Percentiles rank a stretch among this genome's conserved stretches.
These are phyloP conservation scores for Candida hispaniensis DNA, from an alignment of 805 yeast species.

Conservation along the genomic window DNA sequence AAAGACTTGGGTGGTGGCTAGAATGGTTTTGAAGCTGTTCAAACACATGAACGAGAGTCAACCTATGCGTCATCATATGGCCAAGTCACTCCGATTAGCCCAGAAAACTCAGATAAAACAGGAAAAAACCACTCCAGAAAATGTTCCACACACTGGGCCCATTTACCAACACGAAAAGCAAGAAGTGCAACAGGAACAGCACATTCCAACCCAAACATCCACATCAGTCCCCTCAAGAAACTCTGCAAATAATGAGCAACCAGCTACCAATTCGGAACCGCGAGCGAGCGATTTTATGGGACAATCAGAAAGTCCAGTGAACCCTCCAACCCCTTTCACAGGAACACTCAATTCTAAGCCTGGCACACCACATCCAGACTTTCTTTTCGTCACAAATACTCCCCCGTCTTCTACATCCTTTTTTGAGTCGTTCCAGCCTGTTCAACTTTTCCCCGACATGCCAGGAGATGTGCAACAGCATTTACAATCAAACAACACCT, in stretches of 20 bases:
- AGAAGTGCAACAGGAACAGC: slow-evolving; percentile 2
- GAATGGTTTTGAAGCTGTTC: slow-evolving; percentile 42
- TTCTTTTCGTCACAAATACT: slow-evolving; percentile 27
- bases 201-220: slow-evolving; percentile 1
- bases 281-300: slow-evolving; percentile 3
- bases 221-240: slow-evolving; percentile 2
- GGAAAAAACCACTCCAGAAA: slow-evolving; percentile 3
- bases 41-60: slow-evolving; percentile 29
- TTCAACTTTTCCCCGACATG: slow-evolving; percentile 41
- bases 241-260: slow-evolving; percentile 4
- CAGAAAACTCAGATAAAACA: not conserved
- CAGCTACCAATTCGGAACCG: not conserved
- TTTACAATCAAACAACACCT: slow-evolving; percentile 2
- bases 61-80: slow-evolving; percentile 14
- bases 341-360: slow-evolving; percentile 6
- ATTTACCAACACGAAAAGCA: slow-evolving; percentile 1
- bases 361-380: slow-evolving; percentile 24
- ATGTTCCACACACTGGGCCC: slow-evolving; percentile 1
- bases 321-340: slow-evolving; percentile 11
- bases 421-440: slow-evolving; percentile 45
- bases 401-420: slow-evolving; percentile 27
- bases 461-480: slow-evolving; percentile 9
- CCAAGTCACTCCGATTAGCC: slow-evolving; percentile 10
- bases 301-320: slow-evolving; percentile 3
- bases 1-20: slow-evolving; percentile 43